Percentiles rank a stretch among this genome's conserved stretches.
Conservation (phyloP, 345 rosid genomes). For the Gossypium stocksii region DNA sequence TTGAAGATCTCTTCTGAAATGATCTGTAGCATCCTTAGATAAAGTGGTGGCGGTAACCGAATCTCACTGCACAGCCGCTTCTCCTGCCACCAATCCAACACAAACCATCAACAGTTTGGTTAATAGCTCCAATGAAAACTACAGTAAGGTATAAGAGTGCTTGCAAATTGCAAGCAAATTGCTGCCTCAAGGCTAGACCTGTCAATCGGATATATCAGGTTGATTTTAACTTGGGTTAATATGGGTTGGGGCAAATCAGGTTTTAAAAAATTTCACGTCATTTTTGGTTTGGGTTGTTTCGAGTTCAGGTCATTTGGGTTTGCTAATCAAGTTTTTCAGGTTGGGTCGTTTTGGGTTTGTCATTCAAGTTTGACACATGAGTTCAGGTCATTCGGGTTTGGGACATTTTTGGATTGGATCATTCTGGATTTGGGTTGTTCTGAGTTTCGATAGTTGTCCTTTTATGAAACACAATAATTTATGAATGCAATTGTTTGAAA, state of each 20-base stretch:
- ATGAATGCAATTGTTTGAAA: neutral
- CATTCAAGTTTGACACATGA: neutral
- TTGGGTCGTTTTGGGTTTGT: neutral
- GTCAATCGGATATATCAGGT: neutral
- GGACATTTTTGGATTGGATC: neutral
- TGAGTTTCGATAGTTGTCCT: neutral
- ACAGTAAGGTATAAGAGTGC: neutral
- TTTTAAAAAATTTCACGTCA: neutral
- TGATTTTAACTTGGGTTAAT: neutral
- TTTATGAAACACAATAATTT: neutral
- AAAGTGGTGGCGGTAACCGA: conserved; percentile 66
- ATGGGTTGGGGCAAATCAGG: neutral
- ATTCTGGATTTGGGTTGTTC: neutral
- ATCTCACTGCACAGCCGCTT: conserved; percentile 73
- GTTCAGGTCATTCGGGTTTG: neutral
- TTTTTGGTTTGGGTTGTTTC: neutral
- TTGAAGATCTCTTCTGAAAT: conserved; percentile 70
- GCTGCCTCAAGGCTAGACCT: neutral
- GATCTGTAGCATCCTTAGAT: conserved; percentile 82
- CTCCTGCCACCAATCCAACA: conserved; percentile 53
- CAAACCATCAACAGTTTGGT: conserved; percentile 3
- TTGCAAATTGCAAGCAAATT: neutral
- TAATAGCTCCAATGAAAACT: neutral
- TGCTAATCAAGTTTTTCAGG: neutral
- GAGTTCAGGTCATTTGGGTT: neutral